Base-by-base conservation (phyloP, 495 filamentous ascomycete species). In the Chlorociboria aeruginascens region DNA sequence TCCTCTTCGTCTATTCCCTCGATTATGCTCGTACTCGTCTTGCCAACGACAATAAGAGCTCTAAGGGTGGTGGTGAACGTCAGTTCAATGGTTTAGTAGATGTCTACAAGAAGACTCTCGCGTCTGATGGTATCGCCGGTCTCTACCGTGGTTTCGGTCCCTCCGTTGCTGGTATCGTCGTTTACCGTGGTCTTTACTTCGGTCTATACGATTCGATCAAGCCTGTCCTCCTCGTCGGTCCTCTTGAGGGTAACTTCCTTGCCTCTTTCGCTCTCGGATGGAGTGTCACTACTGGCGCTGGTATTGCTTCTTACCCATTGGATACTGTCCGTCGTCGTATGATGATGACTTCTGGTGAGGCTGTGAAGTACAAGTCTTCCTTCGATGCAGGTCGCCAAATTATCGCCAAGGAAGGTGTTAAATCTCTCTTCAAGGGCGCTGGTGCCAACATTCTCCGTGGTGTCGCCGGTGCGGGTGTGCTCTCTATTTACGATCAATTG, bases 111-210 rank as follows among this genome's bases (percentile, higher is more conserved):
- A 98, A 98, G 90, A 98, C 92, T 66, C 78, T 97, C 58, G 92
- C 93, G 55, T 82, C 85, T 63, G 92, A 98, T 68, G 92, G 92
- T 90, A 77, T 98, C 70, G 81, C 82, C 65, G 92, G 93, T 89
- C 87, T 98, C 64, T 98, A 98, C 85, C 92, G 92, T 89, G 92
- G 92, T 78, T 98, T 98, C 85, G 86, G 86, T 77, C 93, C 93
- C 67, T 98, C 93, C 60, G 92, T 98, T 64, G 77, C 82, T 70
- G 92, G 92, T 79, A 98, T 98, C 69, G 70, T 97, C 67, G 93
- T 98, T 71, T 98, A 98, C 85, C 93, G 92, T 86, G 92, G 92
- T 94, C 88, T 98, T 58, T 98, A 98, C 87, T 98, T 98, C 83
- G 92, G 92, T 66, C 85, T 98, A 85, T 97, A 98, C 89, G 92